Conservation (phyloP, 2,329 filamentous ascomycete species). For the Sordariomycetes sp. region DNA sequence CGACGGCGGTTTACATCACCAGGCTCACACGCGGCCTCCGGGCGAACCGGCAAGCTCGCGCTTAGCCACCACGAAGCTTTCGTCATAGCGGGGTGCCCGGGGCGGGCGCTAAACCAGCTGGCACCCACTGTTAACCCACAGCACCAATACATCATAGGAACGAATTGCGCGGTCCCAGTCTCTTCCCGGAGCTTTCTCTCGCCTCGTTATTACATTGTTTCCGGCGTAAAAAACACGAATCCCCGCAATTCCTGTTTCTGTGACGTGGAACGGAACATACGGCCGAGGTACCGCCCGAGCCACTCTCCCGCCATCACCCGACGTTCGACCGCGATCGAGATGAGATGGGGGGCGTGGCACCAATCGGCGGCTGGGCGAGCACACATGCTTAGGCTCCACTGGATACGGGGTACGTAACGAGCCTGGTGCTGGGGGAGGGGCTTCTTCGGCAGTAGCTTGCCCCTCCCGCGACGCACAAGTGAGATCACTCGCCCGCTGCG, state of each 20-base stretch:
- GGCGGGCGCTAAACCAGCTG: background rate
- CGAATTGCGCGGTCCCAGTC: too few relatives aligned
- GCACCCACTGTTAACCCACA: background rate
- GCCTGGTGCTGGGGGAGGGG: background rate
- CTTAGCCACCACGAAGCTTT: background rate
- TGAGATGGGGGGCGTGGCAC: background rate
- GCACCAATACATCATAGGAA: too few relatives aligned
- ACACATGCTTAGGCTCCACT: background rate
- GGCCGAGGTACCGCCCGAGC: background rate
- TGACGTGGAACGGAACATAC: background rate
- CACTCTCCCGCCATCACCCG: background rate
- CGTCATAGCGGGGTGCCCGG: background rate
- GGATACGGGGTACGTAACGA: background rate
- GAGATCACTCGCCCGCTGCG: background rate
- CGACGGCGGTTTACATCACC: background rate
- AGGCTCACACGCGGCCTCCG: background rate
- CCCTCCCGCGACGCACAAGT: background rate
- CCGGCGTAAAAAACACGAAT: background rate
- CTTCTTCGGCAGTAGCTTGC: background rate
- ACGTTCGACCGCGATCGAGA: background rate
- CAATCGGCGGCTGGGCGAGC: background rate
- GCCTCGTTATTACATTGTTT: background rate
- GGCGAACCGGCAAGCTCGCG: background rate
- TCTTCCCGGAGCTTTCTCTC: background rate
- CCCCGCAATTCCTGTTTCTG: background rate